Base-by-base conservation (phyloP, 805 yeast species). In the Ogataea kodamae region DNA sequence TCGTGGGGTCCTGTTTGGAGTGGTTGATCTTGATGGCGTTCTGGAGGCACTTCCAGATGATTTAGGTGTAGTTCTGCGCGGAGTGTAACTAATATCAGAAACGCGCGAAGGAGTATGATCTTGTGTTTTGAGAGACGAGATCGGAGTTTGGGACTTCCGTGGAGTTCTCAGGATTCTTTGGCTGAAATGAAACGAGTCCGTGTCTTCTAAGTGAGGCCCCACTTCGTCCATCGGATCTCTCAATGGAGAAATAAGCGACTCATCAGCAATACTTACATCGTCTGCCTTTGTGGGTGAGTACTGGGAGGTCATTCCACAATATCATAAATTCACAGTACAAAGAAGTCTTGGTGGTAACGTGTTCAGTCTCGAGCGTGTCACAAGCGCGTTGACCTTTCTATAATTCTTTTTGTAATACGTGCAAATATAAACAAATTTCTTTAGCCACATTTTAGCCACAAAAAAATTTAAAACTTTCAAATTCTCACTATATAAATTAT, bases 1-100 rank as follows among this genome's bases (percentile, higher is more conserved):
- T 18, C 54, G 40, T 10, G 57, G 54, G 5, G 57, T 36, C 12
- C 42, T 25, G 20, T 33, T 42, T 8, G 52, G 53, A 9, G 45
- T 48, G 21, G 18, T 45, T 22, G 35, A 20, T 1, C 46, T 27
- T 6, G 46, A 42, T 1, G 46, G 43, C 5, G 39, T 43, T 33
- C 44, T 29, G 12, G 43, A 35, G 6, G 42, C 29, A 4, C 34
- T 37, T 15, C 32, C 23, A 1, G 28, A 27, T 1, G 31, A 14
- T 19, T 18, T 14, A 6, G 40, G 37, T 1, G 35, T 30, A 6
- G 39, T 20, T 27, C 29, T 20, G 18, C 27, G 22, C 5, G 40
- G 44, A 12, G 44, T 32, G 3, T 9, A 6, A 22, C 35, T 28
- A 7, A 10, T 14, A 17, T 24, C 25, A 6, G 26, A 16, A 5